phyloP scores from a whole-genome alignment of 441 rosid species.

The California macrophylla region DNA sequence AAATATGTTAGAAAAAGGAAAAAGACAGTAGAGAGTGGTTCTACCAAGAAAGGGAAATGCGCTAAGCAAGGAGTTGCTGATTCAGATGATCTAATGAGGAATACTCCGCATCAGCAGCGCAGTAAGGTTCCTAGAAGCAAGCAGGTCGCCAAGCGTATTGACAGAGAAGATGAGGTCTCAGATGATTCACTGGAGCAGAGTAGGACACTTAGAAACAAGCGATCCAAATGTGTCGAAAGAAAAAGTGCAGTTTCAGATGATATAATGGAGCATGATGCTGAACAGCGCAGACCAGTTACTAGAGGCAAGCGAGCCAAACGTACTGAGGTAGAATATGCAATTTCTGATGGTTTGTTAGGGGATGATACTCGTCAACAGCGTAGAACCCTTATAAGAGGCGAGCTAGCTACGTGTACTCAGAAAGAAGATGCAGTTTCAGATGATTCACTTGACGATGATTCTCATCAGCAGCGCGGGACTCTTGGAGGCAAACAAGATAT shows the following conservation, averaged over 20 bases:
- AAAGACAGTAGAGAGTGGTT: conserved; percentile 26
- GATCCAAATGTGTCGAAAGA: conserved; percentile 32
- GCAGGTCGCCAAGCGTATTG: conserved; percentile 16
- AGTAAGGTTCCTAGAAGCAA: conserved; percentile 16
- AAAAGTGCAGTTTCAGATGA: conserved; percentile 38
- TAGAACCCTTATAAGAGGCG: conserved; percentile 21
- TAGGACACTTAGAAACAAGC: conserved; percentile 35
- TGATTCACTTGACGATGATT: conserved; percentile 38
- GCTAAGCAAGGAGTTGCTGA: conserved; percentile 24
- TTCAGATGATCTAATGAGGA: conserved; percentile 22
- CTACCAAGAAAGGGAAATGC: conserved; percentile 40
- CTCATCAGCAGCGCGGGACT: conserved; percentile 28
- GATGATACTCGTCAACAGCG: conserved; percentile 22
- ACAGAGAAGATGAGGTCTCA: conserved; percentile 38
- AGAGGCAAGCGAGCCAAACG: conserved; percentile 29
- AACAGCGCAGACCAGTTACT: conserved; percentile 23
- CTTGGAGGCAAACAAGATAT: conserved; percentile 22
- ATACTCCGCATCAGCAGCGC: conserved; percentile 11
- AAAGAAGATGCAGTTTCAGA: conserved; percentile 26
- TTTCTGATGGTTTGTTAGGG: conserved; percentile 31
- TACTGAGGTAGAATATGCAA: conserved; percentile 31
- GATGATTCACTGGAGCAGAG: conserved; percentile 49
- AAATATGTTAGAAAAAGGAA: conserved; percentile 64
- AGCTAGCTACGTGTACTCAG: conserved; percentile 16
- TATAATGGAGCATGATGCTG: conserved; percentile 33